These are phyloP conservation scores for Chenopodium formosanum DNA, from an alignment of 148 eudicot genomes.

Conservation along the genomic window DNA sequence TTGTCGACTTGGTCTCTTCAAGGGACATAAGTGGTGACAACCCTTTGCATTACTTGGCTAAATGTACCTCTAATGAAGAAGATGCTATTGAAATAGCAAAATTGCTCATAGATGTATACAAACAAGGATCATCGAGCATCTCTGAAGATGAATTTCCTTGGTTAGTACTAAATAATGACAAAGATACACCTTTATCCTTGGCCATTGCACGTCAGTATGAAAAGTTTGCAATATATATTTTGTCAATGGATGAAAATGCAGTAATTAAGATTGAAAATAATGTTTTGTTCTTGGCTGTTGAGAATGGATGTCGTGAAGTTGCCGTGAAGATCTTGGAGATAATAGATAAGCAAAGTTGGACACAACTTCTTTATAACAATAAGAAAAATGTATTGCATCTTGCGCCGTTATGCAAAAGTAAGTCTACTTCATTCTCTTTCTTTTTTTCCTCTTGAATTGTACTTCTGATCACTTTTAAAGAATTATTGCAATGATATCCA, in stretches of 20 bases:
- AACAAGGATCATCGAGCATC: not conserved
- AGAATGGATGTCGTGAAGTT: constrained; percentile 8
- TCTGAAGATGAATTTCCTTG: not conserved
- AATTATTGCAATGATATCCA: not conserved
- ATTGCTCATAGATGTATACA: not conserved
- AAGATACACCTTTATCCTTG: not conserved
- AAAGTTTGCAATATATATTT: not conserved
- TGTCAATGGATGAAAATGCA: not conserved
- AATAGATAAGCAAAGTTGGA: not conserved
- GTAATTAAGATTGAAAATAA: not conserved
- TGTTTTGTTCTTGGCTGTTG: not conserved
- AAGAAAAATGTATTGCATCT: not conserved
- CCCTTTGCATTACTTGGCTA: too few species aligned
- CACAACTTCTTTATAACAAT: not conserved
- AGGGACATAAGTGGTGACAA: too few species aligned
- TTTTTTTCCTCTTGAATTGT: too few species aligned
- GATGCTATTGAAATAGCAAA: constrained; percentile 4
- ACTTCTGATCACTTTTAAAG: too few species aligned
- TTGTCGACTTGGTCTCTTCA: too few species aligned
- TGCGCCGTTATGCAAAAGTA: not conserved
- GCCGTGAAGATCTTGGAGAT: not conserved
- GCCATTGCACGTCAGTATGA: not conserved
- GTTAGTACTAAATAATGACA: not conserved
- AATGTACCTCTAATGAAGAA: not conserved
- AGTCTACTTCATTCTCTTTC: not conserved